These are phyloP conservation scores for Phytophthora pistaciae DNA, from an alignment of 352 stramenopile species.

Conservation along the genomic window DNA sequence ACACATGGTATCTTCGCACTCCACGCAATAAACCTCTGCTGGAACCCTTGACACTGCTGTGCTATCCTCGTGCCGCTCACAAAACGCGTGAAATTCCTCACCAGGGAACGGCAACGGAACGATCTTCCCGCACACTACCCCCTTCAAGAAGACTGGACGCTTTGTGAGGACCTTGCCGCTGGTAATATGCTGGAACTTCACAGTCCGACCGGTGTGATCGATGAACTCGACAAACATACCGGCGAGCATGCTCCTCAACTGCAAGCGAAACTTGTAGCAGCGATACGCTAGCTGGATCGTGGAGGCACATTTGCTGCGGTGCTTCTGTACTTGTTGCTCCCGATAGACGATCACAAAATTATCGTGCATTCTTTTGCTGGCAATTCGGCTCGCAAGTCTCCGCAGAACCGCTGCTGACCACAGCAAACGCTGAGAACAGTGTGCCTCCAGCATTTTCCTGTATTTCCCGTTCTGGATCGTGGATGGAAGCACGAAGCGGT, in stretches of 20 bases:
- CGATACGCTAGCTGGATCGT: slow-evolving; percentile 58
- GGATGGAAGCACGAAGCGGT: slow-evolving; percentile 68
- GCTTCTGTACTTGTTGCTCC: slow-evolving; percentile 39
- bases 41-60: slow-evolving; percentile 35
- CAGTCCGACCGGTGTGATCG: slow-evolving; percentile 50
- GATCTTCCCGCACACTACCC: slow-evolving; percentile 53
- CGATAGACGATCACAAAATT: slow-evolving; percentile 56
- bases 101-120: slow-evolving; percentile 74
- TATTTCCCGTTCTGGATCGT: slow-evolving; percentile 69
- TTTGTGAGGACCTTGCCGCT: slow-evolving; percentile 47
- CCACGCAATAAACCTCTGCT: slow-evolving; percentile 68
- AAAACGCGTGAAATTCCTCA: slow-evolving; percentile 76
- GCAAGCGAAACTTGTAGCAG: slow-evolving; percentile 55
- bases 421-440: slow-evolving; percentile 48
- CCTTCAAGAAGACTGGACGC: slow-evolving; percentile 63
- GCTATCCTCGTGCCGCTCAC: slow-evolving; percentile 70
- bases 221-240: slow-evolving; percentile 73
- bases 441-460: slow-evolving; percentile 49
- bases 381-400: slow-evolving; percentile 51
- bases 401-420: slow-evolving; percentile 59
- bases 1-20: slow-evolving; percentile 82
- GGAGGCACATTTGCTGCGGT: slow-evolving; percentile 36
- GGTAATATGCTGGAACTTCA: slow-evolving; percentile 53
- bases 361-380: slow-evolving; percentile 48
- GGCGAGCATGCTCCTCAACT: slow-evolving; percentile 54